Evolutionary conservation across 768 basidiomycete genomes (phyloP).

Genomic region (Collybia mongolica): DNA sequence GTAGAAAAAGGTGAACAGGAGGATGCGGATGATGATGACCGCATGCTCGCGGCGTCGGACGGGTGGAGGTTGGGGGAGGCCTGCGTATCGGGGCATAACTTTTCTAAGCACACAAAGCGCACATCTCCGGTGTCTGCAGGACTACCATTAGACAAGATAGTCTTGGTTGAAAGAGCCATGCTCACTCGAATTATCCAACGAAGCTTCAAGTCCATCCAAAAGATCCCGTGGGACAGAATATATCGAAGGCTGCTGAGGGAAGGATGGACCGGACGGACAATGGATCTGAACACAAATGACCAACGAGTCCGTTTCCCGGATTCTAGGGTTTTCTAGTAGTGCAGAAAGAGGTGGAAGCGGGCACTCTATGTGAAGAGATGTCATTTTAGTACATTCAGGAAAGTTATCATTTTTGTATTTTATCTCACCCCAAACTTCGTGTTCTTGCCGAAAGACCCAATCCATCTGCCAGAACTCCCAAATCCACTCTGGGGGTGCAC

Average conservation of each 20-base stretch:
- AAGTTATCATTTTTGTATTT: not conserved
- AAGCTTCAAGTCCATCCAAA: slow-evolving; percentile 66
- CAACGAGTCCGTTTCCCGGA: slow-evolving; percentile 64
- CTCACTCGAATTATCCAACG: slow-evolving; percentile 71
- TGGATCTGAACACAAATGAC: slow-evolving; percentile 77
- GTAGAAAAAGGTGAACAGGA: slow-evolving; percentile 39
- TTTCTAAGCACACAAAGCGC: slow-evolving; percentile 70
- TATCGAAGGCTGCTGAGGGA: slow-evolving; percentile 64
- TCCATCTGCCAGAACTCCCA: slow-evolving; percentile 74
- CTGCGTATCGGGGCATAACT: slow-evolving; percentile 26
- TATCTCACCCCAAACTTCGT: slow-evolving; percentile 70
- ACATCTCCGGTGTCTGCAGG: slow-evolving; percentile 71
- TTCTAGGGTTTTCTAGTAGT: slow-evolving; percentile 57
- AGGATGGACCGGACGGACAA: slow-evolving; percentile 53
- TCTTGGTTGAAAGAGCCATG: slow-evolving; percentile 2
- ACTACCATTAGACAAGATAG: not conserved
- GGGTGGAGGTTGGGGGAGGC: slow-evolving; percentile 23
- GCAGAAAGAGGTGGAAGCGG: slow-evolving; percentile 60
- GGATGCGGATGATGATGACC: slow-evolving; percentile 41
- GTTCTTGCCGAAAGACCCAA: slow-evolving; percentile 68
- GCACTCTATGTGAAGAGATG: slow-evolving; percentile 42
- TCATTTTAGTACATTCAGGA: not conserved
- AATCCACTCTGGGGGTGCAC: slow-evolving; percentile 67
- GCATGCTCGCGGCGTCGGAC: slow-evolving; percentile 25
- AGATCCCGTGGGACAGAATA: slow-evolving; percentile 67